A percentile compares a stretch with the other conserved stretches of the same genome.
phyloP scores from a whole-genome alignment of 2,329 filamentous ascomycete genomes.

The Trichoderma guizhouense region DNA sequence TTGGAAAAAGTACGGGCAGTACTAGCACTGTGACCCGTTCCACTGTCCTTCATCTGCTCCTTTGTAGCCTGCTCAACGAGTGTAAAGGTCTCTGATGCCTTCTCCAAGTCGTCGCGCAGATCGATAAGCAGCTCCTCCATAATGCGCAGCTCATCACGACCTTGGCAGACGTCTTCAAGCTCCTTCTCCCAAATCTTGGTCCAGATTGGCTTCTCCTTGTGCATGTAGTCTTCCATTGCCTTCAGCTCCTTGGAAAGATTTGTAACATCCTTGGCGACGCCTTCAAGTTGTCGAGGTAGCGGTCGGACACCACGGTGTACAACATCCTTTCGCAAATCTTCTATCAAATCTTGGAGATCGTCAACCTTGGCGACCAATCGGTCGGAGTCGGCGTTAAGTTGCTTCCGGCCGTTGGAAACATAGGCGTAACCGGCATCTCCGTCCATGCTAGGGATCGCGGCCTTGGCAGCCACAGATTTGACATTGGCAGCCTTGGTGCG shows the following conservation, averaged over 20 bases:
- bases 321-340: conserved; percentile 96
- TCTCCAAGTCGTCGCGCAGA: conserved; percentile 90
- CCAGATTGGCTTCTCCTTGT: conserved; percentile 91
- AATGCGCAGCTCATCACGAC: conserved; percentile 89
- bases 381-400: conserved; percentile 82
- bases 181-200: conserved; percentile 99
- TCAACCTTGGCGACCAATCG: conserved; percentile 88
- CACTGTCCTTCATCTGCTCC: conserved; percentile 81
- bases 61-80: conserved; percentile 98
- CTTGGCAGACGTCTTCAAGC: conserved; percentile 90
- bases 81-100: conserved; percentile 87
- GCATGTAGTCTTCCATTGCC: conserved; percentile 90
- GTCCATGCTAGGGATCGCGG: conserved; percentile 66
- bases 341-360: conserved; percentile 93
- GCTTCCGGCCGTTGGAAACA: conserved; percentile 82
- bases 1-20: conserved; percentile 56
- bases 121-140: conserved; percentile 94
- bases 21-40: conserved; percentile 47
- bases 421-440: conserved; percentile 80
- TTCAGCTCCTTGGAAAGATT: conserved; percentile 79
- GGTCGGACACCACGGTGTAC: conserved; percentile 89
- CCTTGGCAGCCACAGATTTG: conserved; percentile 70
- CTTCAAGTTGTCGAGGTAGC: conserved; percentile 82
- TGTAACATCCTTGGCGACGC: conserved; percentile 83
- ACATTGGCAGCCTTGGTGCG: conserved; percentile 77